These are phyloP conservation scores for Stagonosporopsis chrysanthemi DNA, from an alignment of 2,329 filamentous ascomycete genomes.

Conservation along the genomic window DNA sequence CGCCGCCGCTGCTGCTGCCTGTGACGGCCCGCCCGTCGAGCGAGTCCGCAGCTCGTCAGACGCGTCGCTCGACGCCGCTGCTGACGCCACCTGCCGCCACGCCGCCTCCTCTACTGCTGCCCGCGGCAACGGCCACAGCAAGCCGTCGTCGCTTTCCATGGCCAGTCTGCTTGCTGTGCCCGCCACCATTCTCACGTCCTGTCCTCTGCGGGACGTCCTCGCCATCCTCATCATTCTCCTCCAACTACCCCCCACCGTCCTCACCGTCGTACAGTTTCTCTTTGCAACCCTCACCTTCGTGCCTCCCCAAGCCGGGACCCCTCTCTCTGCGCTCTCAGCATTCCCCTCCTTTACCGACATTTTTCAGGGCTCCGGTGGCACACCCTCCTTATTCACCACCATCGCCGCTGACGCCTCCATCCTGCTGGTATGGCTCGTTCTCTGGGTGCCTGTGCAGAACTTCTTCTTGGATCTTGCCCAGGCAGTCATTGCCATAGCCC, in stretches of 20 bases:
- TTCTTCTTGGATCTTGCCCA: conserved; percentile 90
- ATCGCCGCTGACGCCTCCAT: conserved; percentile 84
- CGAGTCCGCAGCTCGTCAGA: conserved; percentile 54
- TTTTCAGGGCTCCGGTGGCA: conserved; percentile 85
- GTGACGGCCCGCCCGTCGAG: conserved; percentile 26
- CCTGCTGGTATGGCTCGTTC: conserved; percentile 83
- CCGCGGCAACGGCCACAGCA: conserved; percentile 63
- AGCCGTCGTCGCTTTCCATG: conserved; percentile 73
- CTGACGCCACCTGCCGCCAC: conserved; percentile 42
- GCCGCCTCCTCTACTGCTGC: conserved; percentile 63
- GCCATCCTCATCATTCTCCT: conserved; percentile 96
- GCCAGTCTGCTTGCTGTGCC: conserved; percentile 74
- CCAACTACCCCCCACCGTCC: conserved; percentile 85
- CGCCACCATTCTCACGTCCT: conserved; percentile 85
- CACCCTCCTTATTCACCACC: conserved; percentile 84
- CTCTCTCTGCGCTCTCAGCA: conserved; percentile 75
- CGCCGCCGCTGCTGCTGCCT: conserved; percentile 10
- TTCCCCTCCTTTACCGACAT: conserved; percentile 86
- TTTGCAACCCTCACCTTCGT: conserved; percentile 95
- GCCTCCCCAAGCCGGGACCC: conserved; percentile 75
- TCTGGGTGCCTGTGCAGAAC: conserved; percentile 87
- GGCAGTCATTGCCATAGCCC: conserved; percentile 88
- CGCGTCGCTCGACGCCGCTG: conserved; percentile 51
- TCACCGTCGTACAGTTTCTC: conserved; percentile 88
- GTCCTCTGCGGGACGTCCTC: conserved; percentile 92